Percentiles rank a stretch among this genome's conserved stretches.
Evolutionary conservation across 2,329 filamentous ascomycete genomes (phyloP).

Genomic region (Didymella glomerata): DNA sequence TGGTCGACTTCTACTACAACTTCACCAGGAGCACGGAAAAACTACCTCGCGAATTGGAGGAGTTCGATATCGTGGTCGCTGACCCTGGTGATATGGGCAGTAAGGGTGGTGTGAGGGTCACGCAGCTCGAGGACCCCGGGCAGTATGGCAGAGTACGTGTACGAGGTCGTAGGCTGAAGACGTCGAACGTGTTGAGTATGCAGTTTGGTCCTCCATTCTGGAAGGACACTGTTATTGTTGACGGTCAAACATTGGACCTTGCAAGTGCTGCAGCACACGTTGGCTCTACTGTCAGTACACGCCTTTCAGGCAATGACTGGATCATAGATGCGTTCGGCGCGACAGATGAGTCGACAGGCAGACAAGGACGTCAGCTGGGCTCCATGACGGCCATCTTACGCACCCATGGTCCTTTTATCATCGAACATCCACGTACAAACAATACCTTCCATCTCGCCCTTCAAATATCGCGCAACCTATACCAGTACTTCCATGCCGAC

Average conservation of each 20-base stretch:
- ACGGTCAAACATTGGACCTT: slow-evolving; percentile 35
- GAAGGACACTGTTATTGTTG: slow-evolving; percentile 27
- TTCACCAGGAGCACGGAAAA: slow-evolving; percentile 30
- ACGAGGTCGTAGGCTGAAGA: slow-evolving; percentile 39
- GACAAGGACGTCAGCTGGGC: slow-evolving; percentile 61
- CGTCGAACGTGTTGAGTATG: slow-evolving; percentile 45
- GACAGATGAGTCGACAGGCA: slow-evolving; percentile 32
- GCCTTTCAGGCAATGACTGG: slow-evolving; percentile 23
- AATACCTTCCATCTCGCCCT: slow-evolving; percentile 54
- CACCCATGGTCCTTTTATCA: slow-evolving; percentile 56
- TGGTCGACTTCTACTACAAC: slow-evolving; percentile 60
- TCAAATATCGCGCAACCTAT: slow-evolving; percentile 65
- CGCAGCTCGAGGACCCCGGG: slow-evolving; percentile 60
- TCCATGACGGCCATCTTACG: slow-evolving; percentile 63
- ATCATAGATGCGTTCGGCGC: background rate
- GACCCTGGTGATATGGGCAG: slow-evolving; percentile 63
- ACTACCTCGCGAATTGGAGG: slow-evolving; percentile 33
- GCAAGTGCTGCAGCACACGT: background rate
- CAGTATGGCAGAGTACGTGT: slow-evolving; percentile 61
- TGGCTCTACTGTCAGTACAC: background rate
- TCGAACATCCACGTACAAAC: slow-evolving; percentile 47
- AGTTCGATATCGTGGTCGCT: slow-evolving; percentile 61
- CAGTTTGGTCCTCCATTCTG: slow-evolving; percentile 38
- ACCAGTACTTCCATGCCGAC: slow-evolving; percentile 67
- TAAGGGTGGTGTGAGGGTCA: slow-evolving; percentile 61